Conservation (phyloP, 176 grass and related monocot species). For the Bromus sterilis region DNA sequence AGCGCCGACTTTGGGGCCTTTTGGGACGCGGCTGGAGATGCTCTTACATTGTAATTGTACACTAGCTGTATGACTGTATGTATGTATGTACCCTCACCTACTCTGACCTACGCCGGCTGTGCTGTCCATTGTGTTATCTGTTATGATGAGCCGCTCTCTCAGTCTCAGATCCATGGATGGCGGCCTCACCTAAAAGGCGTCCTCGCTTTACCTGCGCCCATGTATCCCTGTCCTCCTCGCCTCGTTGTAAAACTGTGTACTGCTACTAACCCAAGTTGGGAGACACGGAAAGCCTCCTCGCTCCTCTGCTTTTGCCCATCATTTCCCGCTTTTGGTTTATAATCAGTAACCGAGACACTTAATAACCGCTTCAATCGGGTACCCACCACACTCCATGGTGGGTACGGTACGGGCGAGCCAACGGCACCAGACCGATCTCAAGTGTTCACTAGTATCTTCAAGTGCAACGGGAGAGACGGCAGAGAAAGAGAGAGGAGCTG, state of each 20-base stretch:
- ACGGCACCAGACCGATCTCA: not conserved
- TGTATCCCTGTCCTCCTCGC: not conserved
- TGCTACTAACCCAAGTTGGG: not conserved
- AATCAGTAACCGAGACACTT: too few relatives aligned
- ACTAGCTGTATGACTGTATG: not conserved
- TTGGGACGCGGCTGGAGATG: too few relatives aligned
- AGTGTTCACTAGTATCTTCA: not conserved
- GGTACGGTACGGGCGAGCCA: not conserved
- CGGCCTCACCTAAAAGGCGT: conserved; percentile 12
- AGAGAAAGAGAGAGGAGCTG: too few relatives aligned
- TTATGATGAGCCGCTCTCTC: not conserved
- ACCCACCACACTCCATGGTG: not conserved
- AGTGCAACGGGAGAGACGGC: not conserved
- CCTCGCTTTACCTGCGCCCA: not conserved
- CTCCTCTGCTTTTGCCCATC: not conserved
- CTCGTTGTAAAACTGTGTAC: not conserved
- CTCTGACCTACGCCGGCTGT: not conserved
- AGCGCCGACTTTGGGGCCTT: too few relatives aligned
- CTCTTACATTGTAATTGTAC: too few relatives aligned
- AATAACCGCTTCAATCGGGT: not conserved
- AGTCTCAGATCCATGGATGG: not conserved
- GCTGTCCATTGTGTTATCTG: not conserved
- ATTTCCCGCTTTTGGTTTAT: not conserved
- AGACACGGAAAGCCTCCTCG: not conserved
- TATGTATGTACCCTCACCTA: not conserved